Evolutionary conservation across 768 basidiomycete genomes (phyloP), one percentile per base, ranked within the genome.

Genomic region (Xerocomus brunneocitrinus): DNA sequence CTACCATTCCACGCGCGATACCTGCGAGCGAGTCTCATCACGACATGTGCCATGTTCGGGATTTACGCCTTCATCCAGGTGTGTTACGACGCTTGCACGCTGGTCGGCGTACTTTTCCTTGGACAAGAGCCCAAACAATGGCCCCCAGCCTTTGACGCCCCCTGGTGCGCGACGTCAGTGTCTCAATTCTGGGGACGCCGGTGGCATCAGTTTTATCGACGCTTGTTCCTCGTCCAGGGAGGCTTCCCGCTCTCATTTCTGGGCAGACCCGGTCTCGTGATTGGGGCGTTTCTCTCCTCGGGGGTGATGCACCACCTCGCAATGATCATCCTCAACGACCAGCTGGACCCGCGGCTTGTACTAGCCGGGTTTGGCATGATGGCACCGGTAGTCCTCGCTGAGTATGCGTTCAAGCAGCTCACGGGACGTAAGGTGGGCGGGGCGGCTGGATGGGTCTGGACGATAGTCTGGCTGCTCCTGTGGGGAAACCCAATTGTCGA

Each of bases 251-350:
- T 68, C 12, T 62, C 62, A 8, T 58, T 65, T 28, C 35, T 83
- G 5, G 83, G 85, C 2, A 73, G 77, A 7, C 49, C 60, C 0
- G 82, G 79, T 3, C 68, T 70, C 3, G 67, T 85, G 4, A 45
- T 85, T 0, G 83, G 83, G 5, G 73, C 75, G 3, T 87, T 86
- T 61, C 56, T 79, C 13, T 62, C 77, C 5, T 87, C 85, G 0
- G 84, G 72, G 5, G 36, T 82, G 3, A 59, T 83, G 7, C 87
- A 89, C 55, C 70, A 79, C 52, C 31, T 76, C 9, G 78, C 75
- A 8, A 41, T 79, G 36, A 79, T 76, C 76, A 75, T 77, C 2
- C 73, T 83, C 74, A 77, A 78, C 1, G 63, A 67, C 6, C 76
- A 77, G 16, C 68, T 73, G 0, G 81, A 82, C 31, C 70, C 76